phyloP scores from a whole-genome alignment of 495 filamentous ascomycete species.

The Platismatia glauca region DNA sequence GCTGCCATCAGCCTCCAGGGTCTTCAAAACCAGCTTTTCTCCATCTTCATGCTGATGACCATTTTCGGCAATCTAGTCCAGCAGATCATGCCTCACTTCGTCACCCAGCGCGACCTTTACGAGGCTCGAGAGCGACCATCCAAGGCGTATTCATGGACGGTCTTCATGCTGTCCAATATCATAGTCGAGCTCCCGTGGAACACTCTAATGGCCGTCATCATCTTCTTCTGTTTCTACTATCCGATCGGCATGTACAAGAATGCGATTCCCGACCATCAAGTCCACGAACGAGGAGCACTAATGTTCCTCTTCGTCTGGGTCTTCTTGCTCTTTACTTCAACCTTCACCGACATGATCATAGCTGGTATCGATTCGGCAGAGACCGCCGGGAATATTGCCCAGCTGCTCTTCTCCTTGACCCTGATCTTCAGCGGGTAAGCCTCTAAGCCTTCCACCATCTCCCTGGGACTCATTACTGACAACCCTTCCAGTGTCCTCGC shows the following conservation, averaged over 20 bases:
- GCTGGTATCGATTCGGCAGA: constrained; percentile 59
- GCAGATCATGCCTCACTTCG: constrained; percentile 81
- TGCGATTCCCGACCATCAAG: constrained; percentile 46
- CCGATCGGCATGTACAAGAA: constrained; percentile 70
- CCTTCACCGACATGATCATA: constrained; percentile 53
- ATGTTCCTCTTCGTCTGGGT: constrained; percentile 52
- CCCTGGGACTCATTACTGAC: constrained; percentile 11
- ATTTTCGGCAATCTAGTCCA: constrained; percentile 68
- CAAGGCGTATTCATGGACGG: constrained; percentile 74
- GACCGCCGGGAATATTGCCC: constrained; percentile 56
- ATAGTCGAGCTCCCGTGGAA: constrained; percentile 71
- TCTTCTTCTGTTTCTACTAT: constrained; percentile 74
- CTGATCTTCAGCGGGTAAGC: constrained; percentile 57
- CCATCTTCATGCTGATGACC: constrained; percentile 73
- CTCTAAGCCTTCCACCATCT: neutral
- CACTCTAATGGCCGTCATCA: constrained; percentile 55
- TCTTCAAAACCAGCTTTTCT: constrained; percentile 80
- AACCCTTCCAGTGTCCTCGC: constrained; percentile 53
- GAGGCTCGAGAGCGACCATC: constrained; percentile 79
- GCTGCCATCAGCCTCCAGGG: constrained; percentile 63
- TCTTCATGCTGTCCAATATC: constrained; percentile 73
- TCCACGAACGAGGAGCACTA: constrained; percentile 51
- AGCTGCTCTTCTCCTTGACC: constrained; percentile 57
- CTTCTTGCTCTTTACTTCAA: constrained; percentile 43
- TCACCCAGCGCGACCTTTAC: constrained; percentile 68